Conservation (phyloP, 1,284 basidiomycete genomes). For the Malassezia arunalokei region DNA sequence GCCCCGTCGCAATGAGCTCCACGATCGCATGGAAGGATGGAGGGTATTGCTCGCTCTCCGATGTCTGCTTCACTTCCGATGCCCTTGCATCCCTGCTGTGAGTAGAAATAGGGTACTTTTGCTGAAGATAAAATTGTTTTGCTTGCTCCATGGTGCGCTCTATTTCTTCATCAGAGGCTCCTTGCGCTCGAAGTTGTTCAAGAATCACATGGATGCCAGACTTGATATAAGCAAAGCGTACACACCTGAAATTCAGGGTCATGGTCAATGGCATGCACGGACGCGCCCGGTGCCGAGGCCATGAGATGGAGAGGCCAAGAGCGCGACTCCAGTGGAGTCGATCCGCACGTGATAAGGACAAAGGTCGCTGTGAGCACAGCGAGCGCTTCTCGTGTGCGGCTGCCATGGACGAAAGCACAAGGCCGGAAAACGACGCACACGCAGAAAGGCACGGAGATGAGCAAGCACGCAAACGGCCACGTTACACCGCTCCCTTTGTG, state of each 20-base stretch:
- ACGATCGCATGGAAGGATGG: conserved; percentile 39
- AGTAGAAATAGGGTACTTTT: conserved; percentile 4
- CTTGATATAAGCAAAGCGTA: neutral
- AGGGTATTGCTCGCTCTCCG: conserved; percentile 24
- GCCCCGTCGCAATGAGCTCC: conserved; percentile 41
- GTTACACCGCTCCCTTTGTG: neutral
- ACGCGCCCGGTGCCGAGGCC: too few species aligned
- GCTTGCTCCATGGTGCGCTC: conserved; percentile 21
- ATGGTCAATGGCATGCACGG: neutral
- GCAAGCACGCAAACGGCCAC: neutral
- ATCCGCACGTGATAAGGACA: neutral
- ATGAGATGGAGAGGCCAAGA: too few species aligned
- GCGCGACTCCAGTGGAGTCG: too few species aligned
- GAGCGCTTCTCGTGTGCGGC: too few species aligned
- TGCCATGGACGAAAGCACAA: neutral
- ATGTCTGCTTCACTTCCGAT: too few species aligned
- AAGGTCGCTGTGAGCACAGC: too few species aligned
- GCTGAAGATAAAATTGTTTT: conserved; percentile 21
- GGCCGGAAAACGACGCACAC: neutral
- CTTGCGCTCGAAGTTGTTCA: conserved; percentile 21
- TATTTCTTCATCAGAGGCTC: conserved; percentile 20
- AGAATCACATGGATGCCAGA: conserved; percentile 26
- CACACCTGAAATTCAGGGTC: conserved; percentile 13
- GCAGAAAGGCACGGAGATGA: neutral
- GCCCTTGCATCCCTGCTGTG: too few species aligned